Evolutionary conservation across 2,329 filamentous ascomycete species (phyloP).

Genomic region (Beauveria australis): DNA sequence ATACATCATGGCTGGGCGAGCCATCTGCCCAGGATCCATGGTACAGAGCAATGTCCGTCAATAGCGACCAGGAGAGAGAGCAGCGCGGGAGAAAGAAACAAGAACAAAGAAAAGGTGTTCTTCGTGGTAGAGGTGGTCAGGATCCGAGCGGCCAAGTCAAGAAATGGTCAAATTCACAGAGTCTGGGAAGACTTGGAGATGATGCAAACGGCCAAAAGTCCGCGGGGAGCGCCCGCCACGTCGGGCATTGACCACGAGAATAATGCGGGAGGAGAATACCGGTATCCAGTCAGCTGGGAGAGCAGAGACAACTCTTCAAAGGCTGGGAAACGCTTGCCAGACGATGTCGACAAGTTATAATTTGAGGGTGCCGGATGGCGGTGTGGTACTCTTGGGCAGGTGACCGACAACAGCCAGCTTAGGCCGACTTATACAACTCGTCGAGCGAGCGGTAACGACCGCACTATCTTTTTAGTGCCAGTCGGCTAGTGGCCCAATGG

Average conservation of each 20-base stretch:
- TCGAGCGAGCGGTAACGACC: slow-evolving; percentile 8
- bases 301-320: not conserved
- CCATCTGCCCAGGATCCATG: slow-evolving; percentile 11
- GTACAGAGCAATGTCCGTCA: not conserved
- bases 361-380: slow-evolving; percentile 10
- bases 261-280: not conserved
- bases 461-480: slow-evolving; percentile 12
- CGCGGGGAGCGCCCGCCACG: slow-evolving; percentile 8
- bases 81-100: not conserved
- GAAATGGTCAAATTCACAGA: not conserved
- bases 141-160: not conserved
- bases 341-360: slow-evolving; percentile 7
- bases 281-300: not conserved
- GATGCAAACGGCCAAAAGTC: slow-evolving; percentile 4
- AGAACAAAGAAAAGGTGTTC: not conserved
- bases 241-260: slow-evolving; percentile 6
- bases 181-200: not conserved
- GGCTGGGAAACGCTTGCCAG: not conserved
- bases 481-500: slow-evolving; percentile 10
- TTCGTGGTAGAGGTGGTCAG: not conserved
- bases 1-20: slow-evolving; percentile 10
- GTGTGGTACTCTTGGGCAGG: slow-evolving; percentile 9
- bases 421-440: slow-evolving; percentile 11
- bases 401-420: slow-evolving; percentile 10
- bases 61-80: not conserved